These are phyloP conservation scores for Chrysosporium keratinophilum DNA, from an alignment of 2,329 filamentous ascomycete species.

Conservation along the genomic window DNA sequence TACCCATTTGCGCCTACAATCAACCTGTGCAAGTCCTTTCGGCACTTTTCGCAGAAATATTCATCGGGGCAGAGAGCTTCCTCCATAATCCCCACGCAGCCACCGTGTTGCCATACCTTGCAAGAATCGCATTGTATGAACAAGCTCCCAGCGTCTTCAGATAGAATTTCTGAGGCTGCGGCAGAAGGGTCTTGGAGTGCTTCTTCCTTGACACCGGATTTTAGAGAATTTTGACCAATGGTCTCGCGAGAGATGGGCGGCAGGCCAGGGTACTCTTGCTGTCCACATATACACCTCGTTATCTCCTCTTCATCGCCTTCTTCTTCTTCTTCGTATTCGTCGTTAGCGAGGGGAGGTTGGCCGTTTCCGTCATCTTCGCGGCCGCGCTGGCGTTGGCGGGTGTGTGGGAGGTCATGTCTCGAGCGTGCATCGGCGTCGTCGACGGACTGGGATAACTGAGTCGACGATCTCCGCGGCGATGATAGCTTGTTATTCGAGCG, in stretches of 20 bases:
- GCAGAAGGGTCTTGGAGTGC: conserved; percentile 48
- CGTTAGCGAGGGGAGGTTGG: conserved; percentile 31
- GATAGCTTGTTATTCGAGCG: conserved; percentile 61
- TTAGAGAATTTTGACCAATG: conserved; percentile 48
- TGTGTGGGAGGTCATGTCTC: conserved; percentile 55
- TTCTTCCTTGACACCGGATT: conserved; percentile 47
- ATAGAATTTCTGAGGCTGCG: conserved; percentile 51
- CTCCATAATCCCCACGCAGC: conserved; percentile 93
- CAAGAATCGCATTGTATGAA: conserved; percentile 98
- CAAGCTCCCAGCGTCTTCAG: conserved; percentile 82
- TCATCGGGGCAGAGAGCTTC: conserved; percentile 88
- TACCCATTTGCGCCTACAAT: conserved; percentile 75
- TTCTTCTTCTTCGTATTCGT: conserved; percentile 45
- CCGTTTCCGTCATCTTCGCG: conserved; percentile 56
- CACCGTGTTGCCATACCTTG: conserved; percentile 98
- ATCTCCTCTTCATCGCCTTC: conserved; percentile 80
- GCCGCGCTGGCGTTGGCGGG: conserved; percentile 68
- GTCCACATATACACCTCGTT: conserved; percentile 88
- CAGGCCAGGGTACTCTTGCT: conserved; percentile 85
- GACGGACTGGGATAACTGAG: conserved; percentile 42
- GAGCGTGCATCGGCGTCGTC: conserved; percentile 45
- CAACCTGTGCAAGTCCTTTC: conserved; percentile 81
- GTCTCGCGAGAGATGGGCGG: conserved; percentile 48
- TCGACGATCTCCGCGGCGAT: conserved; percentile 65
- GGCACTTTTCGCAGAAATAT: conserved; percentile 95